Base-by-base conservation (phyloP, 2,329 filamentous ascomycete species). In the Pyrenochaeta sp. region DNA sequence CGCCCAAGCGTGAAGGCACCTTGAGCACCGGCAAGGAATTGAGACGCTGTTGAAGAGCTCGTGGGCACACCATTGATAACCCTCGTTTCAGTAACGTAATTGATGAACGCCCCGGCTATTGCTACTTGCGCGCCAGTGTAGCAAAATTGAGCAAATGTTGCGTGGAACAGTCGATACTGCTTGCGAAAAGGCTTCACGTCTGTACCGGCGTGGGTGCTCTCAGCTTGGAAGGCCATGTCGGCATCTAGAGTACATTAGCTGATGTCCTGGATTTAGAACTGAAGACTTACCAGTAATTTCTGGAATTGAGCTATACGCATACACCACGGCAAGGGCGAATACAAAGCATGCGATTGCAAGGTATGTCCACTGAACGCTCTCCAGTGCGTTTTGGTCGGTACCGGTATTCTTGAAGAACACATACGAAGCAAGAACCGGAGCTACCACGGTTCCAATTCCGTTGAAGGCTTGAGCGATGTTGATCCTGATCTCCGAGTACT, bases 121-220 rank as follows among this genome's bases (percentile, higher is more conserved):
- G 75, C 79, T 4, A 81, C 67, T 60, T 96, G 90, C 0, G 87
- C 83, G 34, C 89, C 89, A 0, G 89, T 87, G 67, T 93, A 94
- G 66, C 85, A 89, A 71, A 92, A 92, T 55, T 93, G 88, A 0
- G 87, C 86, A 55, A 85, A 81, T 0, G 87, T 82, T 9, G 87
- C 89, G 59, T 90, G 87, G 77, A 91, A 90, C 3, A 92, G 77
- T 17, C 83, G 82, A 68, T 87, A 90, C 65, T 86, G 82, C 53
- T 81, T 82, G 39, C 64, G 61, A 56, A 86, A 77, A 0, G 81
- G 80, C 41, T 79, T 75, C 18, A 74, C 65, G 38, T 78, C 65
- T 4, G 67, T 64, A 3, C 61, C 65, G 9, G 62, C 67, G 29
- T 70, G 61, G 11, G 68, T 65, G 17, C 55, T 58, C 28, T 63